Evolutionary conservation across 2,329 filamentous ascomycete species (phyloP), one percentile per base, ranked within the genome.

Genomic region (Mollisiaceae sp.): DNA sequence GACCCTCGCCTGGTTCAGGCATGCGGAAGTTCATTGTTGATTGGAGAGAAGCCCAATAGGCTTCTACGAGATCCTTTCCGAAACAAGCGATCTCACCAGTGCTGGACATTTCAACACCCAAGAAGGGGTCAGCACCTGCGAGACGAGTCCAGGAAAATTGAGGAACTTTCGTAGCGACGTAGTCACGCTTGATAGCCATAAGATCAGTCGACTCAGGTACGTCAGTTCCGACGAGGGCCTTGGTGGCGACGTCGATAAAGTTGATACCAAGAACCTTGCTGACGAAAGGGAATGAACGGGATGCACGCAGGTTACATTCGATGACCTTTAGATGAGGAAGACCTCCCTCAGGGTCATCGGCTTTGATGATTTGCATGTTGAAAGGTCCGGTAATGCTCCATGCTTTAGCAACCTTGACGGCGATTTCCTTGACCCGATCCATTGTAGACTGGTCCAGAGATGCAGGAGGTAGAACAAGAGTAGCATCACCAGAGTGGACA

Each of bases 281-380:
- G 78, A 97, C 93, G 80, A 98, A 98, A 77, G 95, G 94, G 89
- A 98, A 98, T 0, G 94, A 98, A 69, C 94, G 93, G 66, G 94
- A 98, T 64, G 94, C 95, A 78, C 94, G 94, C 68, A 98, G 89
- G 80, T 98, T 98, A 84, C 94, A 98, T 82, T 98, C 94, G 69
- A 98, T 98, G 75, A 98, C 94, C 85, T 97, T 97, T 71, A 98
- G 87, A 35, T 86, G 84, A 39, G 91, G 87, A 75, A 90, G 86
- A 63, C 89, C 90, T 65, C 91, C 91, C 65, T 92, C 89, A 38
- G 90, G 87, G 75, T 91, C 83, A 14, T 92, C 85, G 41, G 91
- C 93, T 83, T 97, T 97, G 86, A 99, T 98, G 80, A 99, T 97
- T 78, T 99, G 95, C 94, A 99, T 98, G 86, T 99, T 99, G 88